Conservation (phyloP, 768 basidiomycete genomes). For the Leccinum disarticulatum region DNA sequence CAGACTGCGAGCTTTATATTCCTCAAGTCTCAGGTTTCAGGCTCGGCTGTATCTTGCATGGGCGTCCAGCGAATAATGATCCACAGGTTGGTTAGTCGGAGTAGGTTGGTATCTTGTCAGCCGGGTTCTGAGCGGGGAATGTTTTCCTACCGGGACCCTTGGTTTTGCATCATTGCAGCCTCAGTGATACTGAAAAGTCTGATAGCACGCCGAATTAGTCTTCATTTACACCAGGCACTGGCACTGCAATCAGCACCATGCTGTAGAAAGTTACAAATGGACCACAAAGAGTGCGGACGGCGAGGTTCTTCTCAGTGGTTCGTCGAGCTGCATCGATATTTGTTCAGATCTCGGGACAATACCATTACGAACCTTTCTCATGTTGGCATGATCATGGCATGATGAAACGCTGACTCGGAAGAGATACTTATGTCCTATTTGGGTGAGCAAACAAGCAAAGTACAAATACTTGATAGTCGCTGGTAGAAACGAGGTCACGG, state of each 20-base stretch:
- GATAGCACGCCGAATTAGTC: neutral
- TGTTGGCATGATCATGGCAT: neutral
- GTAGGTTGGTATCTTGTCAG: constrained; percentile 3
- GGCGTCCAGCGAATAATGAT: constrained; percentile 1
- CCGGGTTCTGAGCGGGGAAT: constrained; percentile 1
- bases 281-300: neutral
- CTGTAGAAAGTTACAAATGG: constrained; percentile 15
- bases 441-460: neutral
- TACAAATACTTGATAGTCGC: neutral
- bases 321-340: neutral
- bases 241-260: constrained; percentile 22
- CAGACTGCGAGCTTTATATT: constrained; percentile 17
- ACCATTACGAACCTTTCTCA: neutral
- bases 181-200: neutral
- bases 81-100: constrained; percentile 26
- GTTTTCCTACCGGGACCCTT: neutral
- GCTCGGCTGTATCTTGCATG: constrained; percentile 12
- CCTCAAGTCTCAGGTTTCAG: neutral
- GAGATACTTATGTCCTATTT: constrained; percentile 1
- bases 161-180: neutral
- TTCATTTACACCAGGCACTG: constrained; percentile 5
- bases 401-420: neutral
- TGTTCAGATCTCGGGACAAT: neutral
- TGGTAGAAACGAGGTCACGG: neutral
- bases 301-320: neutral